Evolutionary conservation across 768 basidiomycete species (phyloP).

Genomic region (Boletus patriciae): DNA sequence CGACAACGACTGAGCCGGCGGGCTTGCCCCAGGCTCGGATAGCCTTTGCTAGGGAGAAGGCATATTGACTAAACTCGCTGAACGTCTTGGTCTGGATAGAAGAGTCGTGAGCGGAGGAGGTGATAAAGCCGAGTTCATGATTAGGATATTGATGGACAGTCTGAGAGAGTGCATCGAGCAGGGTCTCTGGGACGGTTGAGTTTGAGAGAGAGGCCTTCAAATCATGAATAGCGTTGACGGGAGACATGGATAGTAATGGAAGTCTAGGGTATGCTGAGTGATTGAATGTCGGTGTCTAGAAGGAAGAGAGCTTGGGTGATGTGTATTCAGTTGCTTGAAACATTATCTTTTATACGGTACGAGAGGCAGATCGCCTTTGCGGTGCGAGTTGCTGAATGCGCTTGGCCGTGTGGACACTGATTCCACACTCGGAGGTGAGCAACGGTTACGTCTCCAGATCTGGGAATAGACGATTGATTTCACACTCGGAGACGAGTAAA

Average conservation of each 20-base stretch:
- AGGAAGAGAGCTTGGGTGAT: background rate
- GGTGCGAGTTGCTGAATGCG: background rate
- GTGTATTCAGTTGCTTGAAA: slow-evolving; percentile 1
- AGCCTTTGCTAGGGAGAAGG: slow-evolving; percentile 21
- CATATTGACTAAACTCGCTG: slow-evolving; percentile 16
- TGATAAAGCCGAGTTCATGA: slow-evolving; percentile 29
- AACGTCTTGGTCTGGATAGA: slow-evolving; percentile 29
- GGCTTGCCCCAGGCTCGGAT: slow-evolving; percentile 26
- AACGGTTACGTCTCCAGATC: slow-evolving; percentile 4
- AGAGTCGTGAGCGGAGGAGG: slow-evolving; percentile 33
- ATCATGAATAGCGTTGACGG: slow-evolving; percentile 9
- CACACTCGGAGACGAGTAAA: background rate
- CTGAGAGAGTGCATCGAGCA: slow-evolving; percentile 23
- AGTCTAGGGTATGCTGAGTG: background rate
- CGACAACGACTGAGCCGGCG: slow-evolving; percentile 25
- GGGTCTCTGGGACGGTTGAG: slow-evolving; percentile 15
- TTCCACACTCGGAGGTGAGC: no score
- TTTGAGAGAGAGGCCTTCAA: slow-evolving; percentile 15
- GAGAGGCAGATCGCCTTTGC: background rate
- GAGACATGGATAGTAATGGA: slow-evolving; percentile 11
- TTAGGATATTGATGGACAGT: slow-evolving; percentile 24
- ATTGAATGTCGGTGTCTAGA: background rate
- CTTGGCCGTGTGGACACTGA: background rate
- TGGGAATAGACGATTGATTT: background rate
- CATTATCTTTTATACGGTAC: slow-evolving; percentile 22